Evolutionary conservation across 352 stramenopile species (phyloP).

Genomic region (Aphanomyces astaci): DNA sequence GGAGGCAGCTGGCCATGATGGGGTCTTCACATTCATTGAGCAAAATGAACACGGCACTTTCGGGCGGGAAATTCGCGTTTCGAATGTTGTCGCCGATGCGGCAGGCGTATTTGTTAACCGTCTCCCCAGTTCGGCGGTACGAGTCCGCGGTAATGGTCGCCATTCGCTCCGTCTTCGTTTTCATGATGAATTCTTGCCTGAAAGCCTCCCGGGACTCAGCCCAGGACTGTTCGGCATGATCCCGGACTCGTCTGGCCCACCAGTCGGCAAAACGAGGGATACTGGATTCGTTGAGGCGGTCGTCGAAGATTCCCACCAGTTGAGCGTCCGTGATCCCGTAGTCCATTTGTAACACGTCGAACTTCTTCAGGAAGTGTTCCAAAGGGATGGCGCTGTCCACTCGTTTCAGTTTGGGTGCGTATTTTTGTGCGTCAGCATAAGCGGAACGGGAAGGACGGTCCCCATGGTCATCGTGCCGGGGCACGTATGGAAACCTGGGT

Average conservation of each 20-base stretch:
- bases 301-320: background rate
- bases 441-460: too few relatives aligned
- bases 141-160: too few relatives aligned
- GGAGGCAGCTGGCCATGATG: too few relatives aligned
- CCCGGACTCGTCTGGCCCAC: background rate
- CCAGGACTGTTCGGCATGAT: background rate
- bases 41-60: too few relatives aligned
- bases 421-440: background rate
- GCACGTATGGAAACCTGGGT: too few relatives aligned
- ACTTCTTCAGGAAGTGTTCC: background rate
- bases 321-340: background rate
- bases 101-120: too few relatives aligned
- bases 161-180: too few relatives aligned
- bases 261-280: background rate
- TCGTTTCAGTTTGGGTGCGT: background rate
- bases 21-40: too few relatives aligned
- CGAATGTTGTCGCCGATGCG: too few relatives aligned
- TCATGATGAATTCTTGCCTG: background rate
- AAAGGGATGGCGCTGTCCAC: background rate
- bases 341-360: background rate
- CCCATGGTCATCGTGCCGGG: too few relatives aligned
- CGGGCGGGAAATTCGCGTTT: too few relatives aligned
- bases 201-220: background rate
- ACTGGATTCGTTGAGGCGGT: background rate
- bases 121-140: too few relatives aligned